A percentile compares a stretch with the other conserved stretches of the same genome.
These are phyloP conservation scores for Colletotrichum magnum DNA, from an alignment of 2,329 filamentous ascomycete species.

Conservation along the genomic window DNA sequence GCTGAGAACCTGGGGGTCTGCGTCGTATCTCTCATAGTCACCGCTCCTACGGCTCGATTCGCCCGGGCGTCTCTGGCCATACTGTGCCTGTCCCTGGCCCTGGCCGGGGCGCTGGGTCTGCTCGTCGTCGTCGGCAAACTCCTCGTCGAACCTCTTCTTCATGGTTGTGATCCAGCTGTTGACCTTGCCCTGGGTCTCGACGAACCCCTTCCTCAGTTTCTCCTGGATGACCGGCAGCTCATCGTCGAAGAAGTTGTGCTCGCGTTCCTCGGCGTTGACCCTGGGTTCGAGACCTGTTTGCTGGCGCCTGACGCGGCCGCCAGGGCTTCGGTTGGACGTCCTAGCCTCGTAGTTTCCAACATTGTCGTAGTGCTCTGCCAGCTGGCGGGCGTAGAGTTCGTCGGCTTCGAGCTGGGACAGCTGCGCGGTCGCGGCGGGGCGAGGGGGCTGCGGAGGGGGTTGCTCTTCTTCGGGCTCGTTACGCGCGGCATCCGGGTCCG, in stretches of 20 bases:
- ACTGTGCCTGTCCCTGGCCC: constrained; percentile 40
- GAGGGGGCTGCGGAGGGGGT: constrained; percentile 85
- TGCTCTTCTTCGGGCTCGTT: constrained; percentile 69
- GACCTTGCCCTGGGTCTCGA: constrained; percentile 93
- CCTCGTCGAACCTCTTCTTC: constrained; percentile 94
- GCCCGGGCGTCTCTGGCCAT: constrained; percentile 63
- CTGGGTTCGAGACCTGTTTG: constrained; percentile 64
- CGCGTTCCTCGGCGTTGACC: constrained; percentile 72
- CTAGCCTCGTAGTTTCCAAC: constrained; percentile 70
- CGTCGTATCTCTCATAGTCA: constrained; percentile 93
- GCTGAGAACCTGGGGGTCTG: constrained; percentile 89
- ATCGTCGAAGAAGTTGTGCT: constrained; percentile 95
- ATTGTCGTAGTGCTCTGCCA: constrained; percentile 90
- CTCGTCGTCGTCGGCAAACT: constrained; percentile 80
- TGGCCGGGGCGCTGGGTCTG: constrained; percentile 55
- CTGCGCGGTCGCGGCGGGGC: constrained; percentile 72
- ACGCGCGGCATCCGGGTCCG: constrained; percentile 78
- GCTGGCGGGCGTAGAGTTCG: constrained; percentile 90
- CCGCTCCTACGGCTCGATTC: constrained; percentile 80
- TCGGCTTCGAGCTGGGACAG: constrained; percentile 90
- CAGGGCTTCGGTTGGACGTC: constrained; percentile 61
- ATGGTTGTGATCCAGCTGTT: constrained; percentile 93
- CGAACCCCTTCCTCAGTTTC: constrained; percentile 93
- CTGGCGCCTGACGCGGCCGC: constrained; percentile 44
- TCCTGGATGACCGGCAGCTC: constrained; percentile 94